Evolutionary conservation across 257 asterid genomes (phyloP).

Genomic region (Scutellaria minor): DNA sequence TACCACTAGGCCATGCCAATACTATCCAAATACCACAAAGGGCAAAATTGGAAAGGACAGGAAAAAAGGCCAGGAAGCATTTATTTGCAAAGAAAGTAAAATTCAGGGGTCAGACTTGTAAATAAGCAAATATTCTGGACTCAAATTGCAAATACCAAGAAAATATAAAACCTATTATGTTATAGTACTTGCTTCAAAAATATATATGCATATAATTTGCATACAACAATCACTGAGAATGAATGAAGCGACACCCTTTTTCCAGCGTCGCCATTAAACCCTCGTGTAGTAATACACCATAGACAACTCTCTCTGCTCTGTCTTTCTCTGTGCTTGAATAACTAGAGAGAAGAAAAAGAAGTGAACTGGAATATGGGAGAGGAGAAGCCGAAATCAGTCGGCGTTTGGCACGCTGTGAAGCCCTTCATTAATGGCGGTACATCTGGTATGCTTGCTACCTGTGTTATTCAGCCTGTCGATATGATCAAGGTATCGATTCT

Average conservation of each 20-base stretch:
- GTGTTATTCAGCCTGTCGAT: constrained; percentile 94
- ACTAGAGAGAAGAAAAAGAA: constrained; percentile 26
- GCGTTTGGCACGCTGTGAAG: constrained; percentile 84
- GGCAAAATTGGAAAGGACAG: too few species aligned
- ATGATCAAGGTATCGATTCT: constrained; percentile 78
- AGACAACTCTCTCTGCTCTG: not conserved
- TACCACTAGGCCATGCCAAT: too few species aligned
- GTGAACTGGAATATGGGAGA: constrained; percentile 53
- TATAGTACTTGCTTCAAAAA: too few species aligned
- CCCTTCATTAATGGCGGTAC: constrained; percentile 92
- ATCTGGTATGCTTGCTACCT: constrained; percentile 97
- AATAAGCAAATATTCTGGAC: constrained; percentile 4
- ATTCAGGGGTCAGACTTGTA: not conserved
- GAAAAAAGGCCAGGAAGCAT: too few species aligned
- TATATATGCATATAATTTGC: too few species aligned
- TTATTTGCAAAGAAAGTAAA: not conserved
- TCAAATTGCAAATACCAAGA: constrained; percentile 9
- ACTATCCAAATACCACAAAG: too few species aligned
- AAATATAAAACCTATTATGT: constrained; percentile 6
- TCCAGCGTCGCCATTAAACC: constrained; percentile 22
- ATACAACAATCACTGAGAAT: not conserved
- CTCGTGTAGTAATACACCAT: constrained; percentile 33
- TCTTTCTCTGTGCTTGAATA: constrained; percentile 18
- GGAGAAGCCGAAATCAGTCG: constrained; percentile 72
- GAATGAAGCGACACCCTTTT: not conserved